Conservation (phyloP, 2,329 filamentous ascomycete species). For the Trichoderma atrobrunneum region DNA sequence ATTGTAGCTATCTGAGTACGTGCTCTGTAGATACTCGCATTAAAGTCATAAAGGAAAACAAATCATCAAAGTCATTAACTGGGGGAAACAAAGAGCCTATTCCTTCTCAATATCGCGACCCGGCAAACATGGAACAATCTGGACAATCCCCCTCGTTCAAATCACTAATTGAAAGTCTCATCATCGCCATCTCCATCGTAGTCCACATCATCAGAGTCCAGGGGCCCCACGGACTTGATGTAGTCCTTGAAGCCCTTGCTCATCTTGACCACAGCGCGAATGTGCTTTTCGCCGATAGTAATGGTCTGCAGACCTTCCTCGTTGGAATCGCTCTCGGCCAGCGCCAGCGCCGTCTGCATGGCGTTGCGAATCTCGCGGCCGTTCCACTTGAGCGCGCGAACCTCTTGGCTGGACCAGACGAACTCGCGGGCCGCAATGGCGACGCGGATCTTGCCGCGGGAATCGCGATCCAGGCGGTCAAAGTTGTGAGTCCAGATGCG, state of each 20-base stretch:
- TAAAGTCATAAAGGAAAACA: neutral
- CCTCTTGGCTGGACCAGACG: conserved; percentile 36
- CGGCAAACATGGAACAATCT: neutral
- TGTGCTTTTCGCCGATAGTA: conserved; percentile 33
- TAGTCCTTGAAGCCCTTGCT: conserved; percentile 36
- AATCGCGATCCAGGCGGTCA: conserved; percentile 44
- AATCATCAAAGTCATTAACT: neutral
- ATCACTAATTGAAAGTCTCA: conserved; percentile 1
- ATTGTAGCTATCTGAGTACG: conserved; percentile 5
- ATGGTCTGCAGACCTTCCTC: conserved; percentile 34
- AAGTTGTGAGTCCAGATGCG: conserved; percentile 47
- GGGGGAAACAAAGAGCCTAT: neutral
- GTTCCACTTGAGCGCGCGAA: conserved; percentile 41
- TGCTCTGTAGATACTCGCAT: neutral
- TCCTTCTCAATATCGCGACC: neutral
- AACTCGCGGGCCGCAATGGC: conserved; percentile 40
- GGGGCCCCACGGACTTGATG: conserved; percentile 22
- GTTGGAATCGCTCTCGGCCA: conserved; percentile 42
- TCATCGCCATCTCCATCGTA: conserved; percentile 14
- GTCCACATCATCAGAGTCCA: conserved; percentile 12
- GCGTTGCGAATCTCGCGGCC: conserved; percentile 44
- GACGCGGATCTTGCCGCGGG: conserved; percentile 37
- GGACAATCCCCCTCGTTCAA: neutral
- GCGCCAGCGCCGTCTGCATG: conserved; percentile 44
- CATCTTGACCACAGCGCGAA: conserved; percentile 37